A percentile compares a stretch with the other conserved stretches of the same genome.
Evolutionary conservation across 1,284 basidiomycete genomes (phyloP).

Genomic region (Sparassis latifolia): DNA sequence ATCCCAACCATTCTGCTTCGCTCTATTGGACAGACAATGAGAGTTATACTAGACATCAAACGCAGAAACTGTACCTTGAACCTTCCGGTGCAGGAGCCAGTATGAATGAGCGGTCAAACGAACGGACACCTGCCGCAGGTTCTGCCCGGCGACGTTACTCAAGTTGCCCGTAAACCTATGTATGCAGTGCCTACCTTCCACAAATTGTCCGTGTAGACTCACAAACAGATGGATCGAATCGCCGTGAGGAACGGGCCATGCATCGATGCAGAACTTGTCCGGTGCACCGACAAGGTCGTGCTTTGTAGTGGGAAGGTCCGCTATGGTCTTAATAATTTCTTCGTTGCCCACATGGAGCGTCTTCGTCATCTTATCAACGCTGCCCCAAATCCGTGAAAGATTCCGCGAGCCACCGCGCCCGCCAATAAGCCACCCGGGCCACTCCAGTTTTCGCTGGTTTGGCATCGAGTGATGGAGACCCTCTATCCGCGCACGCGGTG

Average conservation of each 20-base stretch:
- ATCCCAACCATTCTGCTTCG: constrained; percentile 82
- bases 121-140: constrained; percentile 59
- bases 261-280: constrained; percentile 86
- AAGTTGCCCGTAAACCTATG: neutral
- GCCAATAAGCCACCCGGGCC: constrained; percentile 62
- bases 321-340: constrained; percentile 56
- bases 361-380: constrained; percentile 56
- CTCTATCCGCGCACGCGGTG: constrained; percentile 61
- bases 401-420: constrained; percentile 67
- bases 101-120: constrained; percentile 91
- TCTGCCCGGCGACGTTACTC: constrained; percentile 9
- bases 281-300: constrained; percentile 72
- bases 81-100: constrained; percentile 76
- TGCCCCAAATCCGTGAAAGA: constrained; percentile 57
- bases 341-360: constrained; percentile 74
- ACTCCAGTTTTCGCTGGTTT: constrained; percentile 75
- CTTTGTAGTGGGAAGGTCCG: constrained; percentile 67
- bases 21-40: constrained; percentile 36
- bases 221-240: constrained; percentile 66
- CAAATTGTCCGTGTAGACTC: constrained; percentile 87
- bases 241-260: constrained; percentile 71
- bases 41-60: neutral
- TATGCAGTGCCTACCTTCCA: constrained; percentile 60
- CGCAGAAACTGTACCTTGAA: constrained; percentile 59
- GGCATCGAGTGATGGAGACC: constrained; percentile 64